Evolutionary conservation across 2,329 filamentous ascomycete species (phyloP).

Genomic region (Colletotrichum sp.): DNA sequence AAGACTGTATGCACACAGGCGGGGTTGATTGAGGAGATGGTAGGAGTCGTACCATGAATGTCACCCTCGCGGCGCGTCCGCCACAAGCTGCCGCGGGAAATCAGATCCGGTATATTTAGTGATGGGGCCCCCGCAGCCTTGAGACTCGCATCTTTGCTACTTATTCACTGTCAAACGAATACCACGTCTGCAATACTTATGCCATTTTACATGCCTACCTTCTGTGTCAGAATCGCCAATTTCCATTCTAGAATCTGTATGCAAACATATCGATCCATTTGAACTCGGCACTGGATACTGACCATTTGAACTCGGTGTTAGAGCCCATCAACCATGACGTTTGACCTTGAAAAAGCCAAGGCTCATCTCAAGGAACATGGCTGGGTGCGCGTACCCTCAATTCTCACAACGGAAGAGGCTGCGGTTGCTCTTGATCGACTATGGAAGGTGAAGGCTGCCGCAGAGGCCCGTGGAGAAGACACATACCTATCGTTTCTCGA

Average conservation of each 20-base stretch:
- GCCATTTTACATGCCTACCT: neutral
- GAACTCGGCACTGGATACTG: accelerated
- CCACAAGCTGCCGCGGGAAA: neutral
- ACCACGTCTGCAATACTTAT: neutral
- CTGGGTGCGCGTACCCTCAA: neutral
- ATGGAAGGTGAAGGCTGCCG: neutral
- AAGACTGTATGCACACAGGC: accelerated
- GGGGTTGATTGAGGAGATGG: neutral
- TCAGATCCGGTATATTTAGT: neutral
- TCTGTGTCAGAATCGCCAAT: neutral
- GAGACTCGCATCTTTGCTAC: neutral
- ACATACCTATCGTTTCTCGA: neutral
- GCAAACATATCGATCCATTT: neutral
- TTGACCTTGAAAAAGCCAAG: neutral
- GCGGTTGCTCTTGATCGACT: neutral
- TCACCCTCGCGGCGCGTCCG: neutral
- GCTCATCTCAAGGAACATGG: neutral
- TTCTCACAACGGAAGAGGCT: neutral
- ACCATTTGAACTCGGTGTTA: accelerated
- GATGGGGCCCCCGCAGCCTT: neutral
- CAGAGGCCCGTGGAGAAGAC: neutral
- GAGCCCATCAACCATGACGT: neutral
- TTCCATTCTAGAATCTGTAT: neutral
- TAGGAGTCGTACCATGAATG: neutral
- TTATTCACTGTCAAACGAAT: neutral